Evolutionary conservation across 306 rosid genomes (phyloP).

Genomic region (Crataegus laevigata): DNA sequence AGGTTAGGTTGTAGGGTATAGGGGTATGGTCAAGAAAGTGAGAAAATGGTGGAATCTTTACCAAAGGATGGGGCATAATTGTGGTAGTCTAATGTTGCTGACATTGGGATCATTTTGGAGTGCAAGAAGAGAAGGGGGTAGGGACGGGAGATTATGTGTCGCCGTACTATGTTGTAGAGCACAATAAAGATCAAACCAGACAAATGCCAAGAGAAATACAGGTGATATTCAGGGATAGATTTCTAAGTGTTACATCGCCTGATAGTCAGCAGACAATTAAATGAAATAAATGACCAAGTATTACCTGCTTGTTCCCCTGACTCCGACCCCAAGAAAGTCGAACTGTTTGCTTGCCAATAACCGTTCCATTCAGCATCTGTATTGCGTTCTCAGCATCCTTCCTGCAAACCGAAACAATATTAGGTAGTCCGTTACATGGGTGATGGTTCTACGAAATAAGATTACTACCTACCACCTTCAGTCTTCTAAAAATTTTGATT

Average conservation of each 20-base stretch:
- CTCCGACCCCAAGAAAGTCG: conserved; percentile 99
- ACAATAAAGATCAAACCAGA: neutral
- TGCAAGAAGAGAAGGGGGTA: neutral
- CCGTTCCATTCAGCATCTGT: conserved; percentile 70
- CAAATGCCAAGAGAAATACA: neutral
- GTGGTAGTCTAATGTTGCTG: no score
- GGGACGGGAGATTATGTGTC: neutral
- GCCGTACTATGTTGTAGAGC: neutral
- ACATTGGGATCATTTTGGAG: neutral
- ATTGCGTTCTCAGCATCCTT: conserved; percentile 98
- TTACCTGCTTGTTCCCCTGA: conserved; percentile 90
- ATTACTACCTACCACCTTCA: neutral
- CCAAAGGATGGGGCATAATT: neutral
- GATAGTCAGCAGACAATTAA: neutral
- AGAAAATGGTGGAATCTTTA: neutral
- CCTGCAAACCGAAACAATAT: conserved; percentile 37
- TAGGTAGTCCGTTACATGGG: neutral
- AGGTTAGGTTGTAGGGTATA: neutral
- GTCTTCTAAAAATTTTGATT: neutral
- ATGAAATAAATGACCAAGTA: neutral
- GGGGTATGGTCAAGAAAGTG: neutral
- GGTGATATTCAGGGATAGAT: neutral
- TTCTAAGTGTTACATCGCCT: neutral
- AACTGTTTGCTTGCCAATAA: conserved; percentile 91
- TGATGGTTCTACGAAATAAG: neutral